Evolutionary conservation across 331 rosid genomes (phyloP).

Genomic region (Cydonia oblonga): DNA sequence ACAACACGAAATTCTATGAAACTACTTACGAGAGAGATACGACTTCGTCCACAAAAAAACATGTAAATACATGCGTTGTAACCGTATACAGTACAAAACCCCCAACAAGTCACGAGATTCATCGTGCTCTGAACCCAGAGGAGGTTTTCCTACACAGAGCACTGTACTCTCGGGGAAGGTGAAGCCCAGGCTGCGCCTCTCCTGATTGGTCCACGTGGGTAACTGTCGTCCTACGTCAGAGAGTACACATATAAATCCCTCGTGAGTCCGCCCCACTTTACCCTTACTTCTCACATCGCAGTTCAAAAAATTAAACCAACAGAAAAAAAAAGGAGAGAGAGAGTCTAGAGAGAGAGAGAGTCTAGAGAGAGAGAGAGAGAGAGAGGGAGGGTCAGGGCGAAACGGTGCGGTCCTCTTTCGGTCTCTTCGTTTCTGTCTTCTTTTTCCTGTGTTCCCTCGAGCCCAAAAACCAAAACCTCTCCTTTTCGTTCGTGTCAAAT

Average conservation of each 20-base stretch:
- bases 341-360: background rate
- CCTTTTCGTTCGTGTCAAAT: slow-evolving; percentile 2
- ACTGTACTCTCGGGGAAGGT: background rate
- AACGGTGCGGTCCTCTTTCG: slow-evolving; percentile 47
- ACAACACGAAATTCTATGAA: background rate
- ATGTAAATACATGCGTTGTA: background rate
- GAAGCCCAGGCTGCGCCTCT: background rate
- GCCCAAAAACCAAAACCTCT: slow-evolving; percentile 10
- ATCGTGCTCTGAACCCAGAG: background rate
- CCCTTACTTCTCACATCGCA: background rate
- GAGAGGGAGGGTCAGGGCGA: slow-evolving; percentile 11
- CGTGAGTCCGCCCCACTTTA: background rate
- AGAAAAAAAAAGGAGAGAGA: background rate
- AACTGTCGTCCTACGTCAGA: slow-evolving; percentile 5
- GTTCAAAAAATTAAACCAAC: background rate
- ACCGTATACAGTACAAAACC: background rate
- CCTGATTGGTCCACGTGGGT: background rate
- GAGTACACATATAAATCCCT: background rate
- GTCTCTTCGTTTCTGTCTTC: slow-evolving; percentile 51
- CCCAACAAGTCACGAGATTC: background rate
- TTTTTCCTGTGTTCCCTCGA: background rate
- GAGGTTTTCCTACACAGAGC: too few species aligned
- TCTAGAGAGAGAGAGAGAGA: background rate
- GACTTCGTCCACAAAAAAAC: background rate
- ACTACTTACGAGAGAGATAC: background rate